Percentiles rank a stretch among this genome's conserved stretches.
phyloP scores from a whole-genome alignment of 352 stramenopile genomes.

The Hyaloperonospora arabidopsidis region DNA sequence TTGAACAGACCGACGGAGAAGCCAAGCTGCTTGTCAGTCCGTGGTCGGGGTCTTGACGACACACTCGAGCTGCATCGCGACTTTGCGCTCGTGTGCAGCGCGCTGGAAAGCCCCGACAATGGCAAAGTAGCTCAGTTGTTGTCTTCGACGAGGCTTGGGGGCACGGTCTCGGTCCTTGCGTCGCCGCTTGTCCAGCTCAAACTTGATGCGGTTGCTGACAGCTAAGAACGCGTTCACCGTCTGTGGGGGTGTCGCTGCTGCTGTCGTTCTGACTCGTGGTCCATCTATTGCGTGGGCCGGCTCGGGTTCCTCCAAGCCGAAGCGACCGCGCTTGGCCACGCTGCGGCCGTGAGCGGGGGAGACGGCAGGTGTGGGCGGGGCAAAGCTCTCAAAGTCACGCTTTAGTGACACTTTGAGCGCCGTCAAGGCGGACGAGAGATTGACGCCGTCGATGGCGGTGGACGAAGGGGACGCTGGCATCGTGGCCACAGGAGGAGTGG shows the following conservation, averaged over 20 bases:
- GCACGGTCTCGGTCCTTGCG: constrained; percentile 41
- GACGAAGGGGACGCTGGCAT: constrained; percentile 13
- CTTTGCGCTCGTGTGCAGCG: constrained; percentile 55
- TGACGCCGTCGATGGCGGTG: constrained; percentile 31
- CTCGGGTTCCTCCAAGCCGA: constrained; percentile 38
- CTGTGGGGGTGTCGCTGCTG: constrained; percentile 21
- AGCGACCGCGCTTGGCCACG: constrained; percentile 46
- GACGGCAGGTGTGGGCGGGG: constrained; percentile 58
- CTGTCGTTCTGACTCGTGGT: constrained; percentile 13
- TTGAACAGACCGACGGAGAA: no score
- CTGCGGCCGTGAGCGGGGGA: constrained; percentile 47
- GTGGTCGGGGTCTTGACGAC: constrained; percentile 30
- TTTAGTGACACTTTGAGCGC: constrained; percentile 73
- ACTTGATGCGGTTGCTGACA: constrained; percentile 65
- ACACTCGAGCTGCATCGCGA: constrained; percentile 34
- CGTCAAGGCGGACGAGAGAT: constrained; percentile 46
- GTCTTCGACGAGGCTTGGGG: constrained; percentile 41
- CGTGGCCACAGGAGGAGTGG: constrained; percentile 5
- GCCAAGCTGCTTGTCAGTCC: no score
- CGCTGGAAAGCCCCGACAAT: constrained; percentile 77
- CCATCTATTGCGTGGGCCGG: constrained; percentile 19
- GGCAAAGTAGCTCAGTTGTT: constrained; percentile 74
- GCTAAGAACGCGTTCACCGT: constrained; percentile 48
- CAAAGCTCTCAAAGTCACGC: constrained; percentile 60
- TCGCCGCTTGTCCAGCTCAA: constrained; percentile 58